phyloP scores from a whole-genome alignment of 2,329 filamentous ascomycete genomes.

The Aureobasidium sp. region DNA sequence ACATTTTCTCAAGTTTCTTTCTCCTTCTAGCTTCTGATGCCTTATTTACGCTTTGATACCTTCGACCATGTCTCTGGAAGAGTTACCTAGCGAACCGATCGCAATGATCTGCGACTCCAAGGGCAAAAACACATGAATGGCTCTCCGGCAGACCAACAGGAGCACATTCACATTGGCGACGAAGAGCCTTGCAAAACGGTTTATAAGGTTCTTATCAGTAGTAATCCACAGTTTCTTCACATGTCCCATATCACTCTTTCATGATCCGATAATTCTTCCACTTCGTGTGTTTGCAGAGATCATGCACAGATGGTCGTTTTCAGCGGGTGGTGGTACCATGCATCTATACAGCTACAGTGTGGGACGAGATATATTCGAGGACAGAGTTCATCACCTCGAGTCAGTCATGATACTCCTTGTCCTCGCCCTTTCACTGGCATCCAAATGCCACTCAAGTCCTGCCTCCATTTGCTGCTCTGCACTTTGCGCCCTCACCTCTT shows the following conservation, averaged over 20 bases:
- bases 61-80: not conserved
- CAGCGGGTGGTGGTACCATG: too few relatives aligned
- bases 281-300: too few relatives aligned
- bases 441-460: conserved; percentile 65
- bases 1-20: not conserved
- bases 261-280: too few relatives aligned
- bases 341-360: too few relatives aligned
- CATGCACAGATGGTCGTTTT: too few relatives aligned
- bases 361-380: too few relatives aligned
- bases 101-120: not conserved
- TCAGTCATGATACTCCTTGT: conserved; percentile 56
- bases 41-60: not conserved
- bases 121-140: too few relatives aligned
- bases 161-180: not conserved
- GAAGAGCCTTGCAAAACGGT: not conserved
- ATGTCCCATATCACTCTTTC: too few relatives aligned
- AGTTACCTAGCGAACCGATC: not conserved
- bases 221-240: too few relatives aligned
- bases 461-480: conserved; percentile 46
- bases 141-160: not conserved
- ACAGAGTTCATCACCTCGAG: not conserved
- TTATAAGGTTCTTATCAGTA: too few relatives aligned
- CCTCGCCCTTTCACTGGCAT: conserved; percentile 63
- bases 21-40: not conserved
- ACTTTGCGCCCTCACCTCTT: conserved; percentile 49